A percentile compares a stretch with the other conserved stretches of the same genome.
Evolutionary conservation across 345 rosid genomes (phyloP).

Genomic region (Brassica nigra): DNA sequence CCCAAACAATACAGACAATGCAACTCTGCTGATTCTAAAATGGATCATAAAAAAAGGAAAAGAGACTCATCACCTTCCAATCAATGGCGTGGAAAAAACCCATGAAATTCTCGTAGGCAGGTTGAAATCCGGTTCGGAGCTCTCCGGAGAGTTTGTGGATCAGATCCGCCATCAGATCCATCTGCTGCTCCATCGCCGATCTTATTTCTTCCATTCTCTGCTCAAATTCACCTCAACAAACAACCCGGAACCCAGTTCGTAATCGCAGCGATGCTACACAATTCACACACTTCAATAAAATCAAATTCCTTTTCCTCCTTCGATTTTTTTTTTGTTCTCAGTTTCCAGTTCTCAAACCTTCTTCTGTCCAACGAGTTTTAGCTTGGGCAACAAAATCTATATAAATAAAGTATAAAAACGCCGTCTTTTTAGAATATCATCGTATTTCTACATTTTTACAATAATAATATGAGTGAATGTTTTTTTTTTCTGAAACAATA

Average conservation of each 20-base stretch:
- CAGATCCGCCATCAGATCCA: constrained; percentile 86
- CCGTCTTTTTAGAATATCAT: neutral
- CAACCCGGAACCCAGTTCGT: neutral
- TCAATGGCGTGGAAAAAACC: constrained; percentile 91
- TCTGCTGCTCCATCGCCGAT: constrained; percentile 71
- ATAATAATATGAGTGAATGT: no score
- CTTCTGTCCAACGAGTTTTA: neutral
- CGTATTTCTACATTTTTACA: neutral
- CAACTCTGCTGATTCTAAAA: neutral
- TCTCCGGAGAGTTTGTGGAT: constrained; percentile 77
- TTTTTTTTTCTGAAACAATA: no score
- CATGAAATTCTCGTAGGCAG: constrained; percentile 74
- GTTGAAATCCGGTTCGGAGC: constrained; percentile 72
- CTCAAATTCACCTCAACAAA: neutral
- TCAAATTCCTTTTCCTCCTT: neutral
- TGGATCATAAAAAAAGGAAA: neutral
- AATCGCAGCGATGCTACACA: neutral
- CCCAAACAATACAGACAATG: neutral
- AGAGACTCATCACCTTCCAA: constrained; percentile 67
- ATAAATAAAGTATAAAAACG: neutral
- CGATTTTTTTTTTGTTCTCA: neutral
- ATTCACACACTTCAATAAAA: neutral
- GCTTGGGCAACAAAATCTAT: neutral
- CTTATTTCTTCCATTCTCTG: constrained; percentile 66
- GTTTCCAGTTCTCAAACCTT: neutral